Conservation (phyloP, 306 rosid species). For the Cyclanthera cordifolia region DNA sequence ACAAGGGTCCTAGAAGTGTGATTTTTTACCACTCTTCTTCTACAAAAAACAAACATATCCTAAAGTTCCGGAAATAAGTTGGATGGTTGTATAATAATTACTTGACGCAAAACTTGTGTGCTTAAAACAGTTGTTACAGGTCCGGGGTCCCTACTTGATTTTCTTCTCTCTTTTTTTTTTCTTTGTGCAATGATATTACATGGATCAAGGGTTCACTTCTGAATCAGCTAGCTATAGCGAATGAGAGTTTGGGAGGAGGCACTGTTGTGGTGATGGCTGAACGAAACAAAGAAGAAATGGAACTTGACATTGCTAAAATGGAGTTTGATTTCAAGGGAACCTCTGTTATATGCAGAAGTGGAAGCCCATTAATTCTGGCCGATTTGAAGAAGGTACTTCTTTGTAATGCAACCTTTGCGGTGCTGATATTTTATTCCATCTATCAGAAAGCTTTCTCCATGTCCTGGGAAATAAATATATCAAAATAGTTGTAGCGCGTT, state of each 20-base stretch:
- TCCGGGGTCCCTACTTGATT: background rate
- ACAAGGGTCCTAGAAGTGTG: too few relatives aligned
- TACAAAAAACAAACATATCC: too few relatives aligned
- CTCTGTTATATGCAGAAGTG: constrained; percentile 85
- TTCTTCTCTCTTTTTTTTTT: background rate
- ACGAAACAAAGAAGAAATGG: constrained; percentile 91
- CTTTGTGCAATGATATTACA: constrained; percentile 12
- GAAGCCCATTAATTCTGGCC: constrained; percentile 80
- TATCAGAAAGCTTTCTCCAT: background rate
- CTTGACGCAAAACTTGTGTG: constrained; percentile 8
- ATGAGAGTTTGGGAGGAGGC: constrained; percentile 82
- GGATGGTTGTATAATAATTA: background rate
- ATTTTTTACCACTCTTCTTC: too few relatives aligned
- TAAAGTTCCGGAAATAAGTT: background rate
- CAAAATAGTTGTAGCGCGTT: background rate
- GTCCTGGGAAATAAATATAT: background rate
- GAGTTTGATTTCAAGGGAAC: constrained; percentile 87
- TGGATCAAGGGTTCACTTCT: constrained; percentile 63
- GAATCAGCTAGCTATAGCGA: constrained; percentile 83
- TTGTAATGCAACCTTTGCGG: background rate
- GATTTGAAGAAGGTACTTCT: constrained; percentile 71
- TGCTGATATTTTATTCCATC: background rate
- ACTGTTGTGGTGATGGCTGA: constrained; percentile 90
- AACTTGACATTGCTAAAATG: constrained; percentile 88
- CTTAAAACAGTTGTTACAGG: background rate